These are phyloP conservation scores for Conticribra weissflogii DNA, from an alignment of 108 stramenopile species.

Conservation along the genomic window DNA sequence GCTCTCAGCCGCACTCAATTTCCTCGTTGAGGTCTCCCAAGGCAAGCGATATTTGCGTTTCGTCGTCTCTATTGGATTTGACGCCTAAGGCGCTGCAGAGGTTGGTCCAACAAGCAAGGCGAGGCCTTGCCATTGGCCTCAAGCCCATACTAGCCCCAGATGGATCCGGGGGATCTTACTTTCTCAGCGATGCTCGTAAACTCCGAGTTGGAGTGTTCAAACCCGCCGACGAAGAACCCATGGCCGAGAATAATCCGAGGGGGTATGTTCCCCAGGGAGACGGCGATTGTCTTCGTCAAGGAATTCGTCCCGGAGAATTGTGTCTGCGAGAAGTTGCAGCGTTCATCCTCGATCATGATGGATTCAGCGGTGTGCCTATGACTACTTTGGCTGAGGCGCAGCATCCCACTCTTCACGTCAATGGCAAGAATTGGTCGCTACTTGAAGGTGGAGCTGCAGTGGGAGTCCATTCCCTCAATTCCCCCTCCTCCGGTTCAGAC, in stretches of 20 bases:
- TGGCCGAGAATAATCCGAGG: slow-evolving; percentile 96
- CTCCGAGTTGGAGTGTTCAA: slow-evolving; percentile 94
- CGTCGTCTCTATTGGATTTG: slow-evolving; percentile 67
- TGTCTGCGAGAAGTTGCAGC: slow-evolving; percentile 98
- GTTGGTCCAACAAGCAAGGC: slow-evolving; percentile 64
- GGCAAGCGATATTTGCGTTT: slow-evolving; percentile 67
- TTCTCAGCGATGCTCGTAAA: slow-evolving; percentile 85
- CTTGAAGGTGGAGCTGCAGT: slow-evolving; percentile 82
- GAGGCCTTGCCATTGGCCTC: slow-evolving; percentile 72
- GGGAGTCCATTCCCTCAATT: slow-evolving; percentile 73
- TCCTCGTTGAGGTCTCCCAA: slow-evolving; percentile 40
- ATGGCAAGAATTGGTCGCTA: slow-evolving; percentile 69
- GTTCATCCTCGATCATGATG: slow-evolving; percentile 90
- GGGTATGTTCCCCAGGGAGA: slow-evolving; percentile 70
- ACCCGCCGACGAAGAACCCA: slow-evolving; percentile 98
- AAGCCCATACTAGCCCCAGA: slow-evolving; percentile 92
- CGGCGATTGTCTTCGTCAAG: slow-evolving; percentile 72
- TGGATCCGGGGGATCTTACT: slow-evolving; percentile 98
- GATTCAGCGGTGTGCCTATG: slow-evolving; percentile 91
- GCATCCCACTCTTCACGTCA: slow-evolving; percentile 88
- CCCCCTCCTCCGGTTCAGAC: slow-evolving; percentile 16
- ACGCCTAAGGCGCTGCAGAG: slow-evolving; percentile 62
- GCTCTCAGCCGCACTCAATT: slow-evolving; percentile 41
- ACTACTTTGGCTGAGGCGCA: slow-evolving; percentile 95
- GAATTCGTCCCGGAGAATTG: slow-evolving; percentile 93